Percentiles rank a stretch among this genome's conserved stretches.
Evolutionary conservation across 306 rosid genomes (phyloP).

Genomic region (Vicia sativa): DNA sequence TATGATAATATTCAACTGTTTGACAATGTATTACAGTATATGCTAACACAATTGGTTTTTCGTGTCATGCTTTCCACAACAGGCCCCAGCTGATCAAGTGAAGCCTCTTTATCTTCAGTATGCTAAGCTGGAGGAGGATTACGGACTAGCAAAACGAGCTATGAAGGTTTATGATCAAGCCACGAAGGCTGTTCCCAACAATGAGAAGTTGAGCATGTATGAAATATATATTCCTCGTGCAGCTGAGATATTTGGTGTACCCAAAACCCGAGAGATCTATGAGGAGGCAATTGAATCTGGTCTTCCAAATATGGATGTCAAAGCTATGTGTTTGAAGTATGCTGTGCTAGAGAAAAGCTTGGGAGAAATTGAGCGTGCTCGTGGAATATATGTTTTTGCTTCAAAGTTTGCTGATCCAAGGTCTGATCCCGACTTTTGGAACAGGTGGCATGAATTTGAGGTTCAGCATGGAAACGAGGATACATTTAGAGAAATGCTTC

Average conservation of each 20-base stretch:
- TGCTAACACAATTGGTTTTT: too few relatives aligned
- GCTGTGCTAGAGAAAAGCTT: constrained; percentile 91
- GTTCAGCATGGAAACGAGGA: constrained; percentile 89
- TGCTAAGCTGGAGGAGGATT: constrained; percentile 39
- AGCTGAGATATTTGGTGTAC: constrained; percentile 55
- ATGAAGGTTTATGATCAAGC: constrained; percentile 54
- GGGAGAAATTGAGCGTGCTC: constrained; percentile 93
- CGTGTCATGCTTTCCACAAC: too few relatives aligned
- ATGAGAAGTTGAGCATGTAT: constrained; percentile 58
- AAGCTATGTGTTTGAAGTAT: constrained; percentile 81
- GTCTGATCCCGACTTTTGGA: constrained; percentile 84
- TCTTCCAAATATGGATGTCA: constrained; percentile 93
- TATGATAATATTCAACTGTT: too few relatives aligned
- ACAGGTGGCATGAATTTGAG: constrained; percentile 90
- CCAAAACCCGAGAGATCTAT: constrained; percentile 49
- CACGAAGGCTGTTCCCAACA: constrained; percentile 48
- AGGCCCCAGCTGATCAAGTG: constrained; percentile 55
- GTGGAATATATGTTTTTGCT: constrained; percentile 68
- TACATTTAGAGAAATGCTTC: too few relatives aligned
- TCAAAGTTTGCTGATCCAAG: constrained; percentile 90
- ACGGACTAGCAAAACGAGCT: constrained; percentile 50
- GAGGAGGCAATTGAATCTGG: constrained; percentile 61
- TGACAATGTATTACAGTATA: too few relatives aligned
- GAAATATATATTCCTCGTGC: constrained; percentile 92
- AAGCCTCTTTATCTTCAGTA: constrained; percentile 30